phyloP scores from a whole-genome alignment of 352 stramenopile species.

The Globisporangium nunn region DNA sequence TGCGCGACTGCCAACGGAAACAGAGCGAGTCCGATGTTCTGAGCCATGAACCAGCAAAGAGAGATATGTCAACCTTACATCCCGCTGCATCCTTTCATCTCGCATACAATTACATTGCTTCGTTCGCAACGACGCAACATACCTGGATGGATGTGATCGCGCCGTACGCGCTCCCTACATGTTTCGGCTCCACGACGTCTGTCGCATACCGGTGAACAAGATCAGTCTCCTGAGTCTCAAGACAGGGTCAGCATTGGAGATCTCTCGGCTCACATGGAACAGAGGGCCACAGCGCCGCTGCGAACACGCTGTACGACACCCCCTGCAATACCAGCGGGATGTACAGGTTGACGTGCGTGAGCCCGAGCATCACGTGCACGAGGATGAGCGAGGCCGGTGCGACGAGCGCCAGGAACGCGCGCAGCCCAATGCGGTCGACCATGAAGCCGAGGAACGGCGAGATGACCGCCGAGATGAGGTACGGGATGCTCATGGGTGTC shows the following conservation, averaged over 20 bases:
- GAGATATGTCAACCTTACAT: neutral
- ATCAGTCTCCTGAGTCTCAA: neutral
- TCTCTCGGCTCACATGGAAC: conserved; percentile 53
- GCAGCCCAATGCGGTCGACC: conserved; percentile 86
- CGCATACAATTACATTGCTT: neutral
- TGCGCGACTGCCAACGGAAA: conserved; percentile 73
- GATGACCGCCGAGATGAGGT: conserved; percentile 88
- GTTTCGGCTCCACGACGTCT: conserved; percentile 85
- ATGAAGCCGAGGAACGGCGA: conserved; percentile 89
- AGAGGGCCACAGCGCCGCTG: conserved; percentile 88
- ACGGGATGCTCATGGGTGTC: conserved; percentile 90
- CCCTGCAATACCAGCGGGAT: conserved; percentile 87
- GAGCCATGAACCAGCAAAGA: conserved; percentile 1
- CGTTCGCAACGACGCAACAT: conserved; percentile 1
- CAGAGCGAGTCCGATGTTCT: conserved; percentile 80
- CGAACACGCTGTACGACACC: conserved; percentile 90
- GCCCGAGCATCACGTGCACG: conserved; percentile 87
- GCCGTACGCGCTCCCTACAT: conserved; percentile 89
- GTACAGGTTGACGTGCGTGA: conserved; percentile 69
- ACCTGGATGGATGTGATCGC: conserved; percentile 91
- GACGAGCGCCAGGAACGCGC: conserved; percentile 76
- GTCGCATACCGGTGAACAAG: neutral
- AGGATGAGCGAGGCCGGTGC: conserved; percentile 72
- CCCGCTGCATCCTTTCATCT: neutral
- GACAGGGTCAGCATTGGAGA: neutral